Evolutionary conservation across 2,329 filamentous ascomycete species (phyloP), one percentile per base, ranked within the genome.

Genomic region (Diaporthe ampelina): DNA sequence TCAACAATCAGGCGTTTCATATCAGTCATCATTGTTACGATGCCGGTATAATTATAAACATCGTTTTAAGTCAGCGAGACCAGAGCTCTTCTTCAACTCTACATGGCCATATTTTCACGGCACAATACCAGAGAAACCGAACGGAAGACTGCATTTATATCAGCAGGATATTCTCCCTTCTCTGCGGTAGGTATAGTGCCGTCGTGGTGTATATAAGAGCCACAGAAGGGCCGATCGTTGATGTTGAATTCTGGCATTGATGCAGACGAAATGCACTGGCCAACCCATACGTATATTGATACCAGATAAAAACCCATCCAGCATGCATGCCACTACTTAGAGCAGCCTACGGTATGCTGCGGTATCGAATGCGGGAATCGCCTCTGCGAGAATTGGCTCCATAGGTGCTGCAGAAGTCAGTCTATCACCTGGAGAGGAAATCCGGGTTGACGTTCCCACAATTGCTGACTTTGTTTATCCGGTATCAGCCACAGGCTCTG

Each of bases 121-220:
- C 0, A 13, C 61, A 50, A 26, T 1, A 21, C 3, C 13, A 1
- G 13, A 5, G 3, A 10, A 15, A 32, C 43, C 10, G 61, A 19
- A 32, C 3, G 11, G 19, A 35, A 21, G 6, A 24, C 24, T 52
- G 29, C 21, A 5, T 10, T 19, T 11, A 37, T 9, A 21, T 19
- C 45, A 37, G 61, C 45, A 67, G 13, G 29, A 67, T 29, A 26
- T 19, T 45, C 19, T 67, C 24, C 29, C 29, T 67, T 67, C 43
- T 37, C 45, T 67, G 43, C 15, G 50, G 45, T 11, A 26, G 24
- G 24, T 15, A 19, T n/a, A 3, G 45, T 52, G 13, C 32, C 19
- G 6, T 1, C 10, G 11, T 32, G 43, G 3, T 37, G 11, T 5
- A 19, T 15, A 4, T 21, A 52, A 26, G 6, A 6, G 8, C 3